Conservation (phyloP, 306 rosid genomes). For the Vigna nakashimae region DNA sequence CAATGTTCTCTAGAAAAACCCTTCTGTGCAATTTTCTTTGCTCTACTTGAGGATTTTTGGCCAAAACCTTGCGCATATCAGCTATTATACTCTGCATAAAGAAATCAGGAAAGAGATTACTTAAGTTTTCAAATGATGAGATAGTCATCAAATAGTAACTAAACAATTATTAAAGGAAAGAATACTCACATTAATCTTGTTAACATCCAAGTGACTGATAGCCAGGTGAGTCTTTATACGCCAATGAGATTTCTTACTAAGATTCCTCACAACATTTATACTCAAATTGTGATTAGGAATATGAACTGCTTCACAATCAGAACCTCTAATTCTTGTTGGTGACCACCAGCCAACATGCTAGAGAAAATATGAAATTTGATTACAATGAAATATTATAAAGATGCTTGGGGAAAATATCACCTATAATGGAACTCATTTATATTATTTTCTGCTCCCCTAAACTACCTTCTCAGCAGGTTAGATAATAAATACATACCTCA, state of each 20-base stretch:
- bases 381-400: background rate
- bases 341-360: conserved; percentile 99
- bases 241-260: conserved; percentile 97
- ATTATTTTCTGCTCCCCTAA: conserved; percentile 26
- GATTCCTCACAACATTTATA: conserved; percentile 91
- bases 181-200: conserved; percentile 79
- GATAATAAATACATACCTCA: conserved; percentile 72
- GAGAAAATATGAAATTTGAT: conserved; percentile 40
- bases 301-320: conserved; percentile 98
- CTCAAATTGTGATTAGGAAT: conserved; percentile 98
- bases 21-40: conserved; percentile 94
- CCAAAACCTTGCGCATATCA: conserved; percentile 96
- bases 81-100: conserved; percentile 80
- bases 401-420: conserved; percentile 14
- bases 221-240: conserved; percentile 88
- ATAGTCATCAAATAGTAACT: conserved; percentile 38
- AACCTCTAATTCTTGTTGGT: conserved; percentile 93
- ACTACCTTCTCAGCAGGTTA: conserved; percentile 48
- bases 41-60: conserved; percentile 96
- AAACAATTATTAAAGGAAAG: conserved; percentile 32
- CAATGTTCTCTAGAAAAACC: conserved; percentile 77
- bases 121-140: conserved; percentile 33
- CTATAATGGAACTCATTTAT: conserved; percentile 14
- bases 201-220: conserved; percentile 89
- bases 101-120: conserved; percentile 32